A percentile compares a stretch with the other conserved stretches of the same genome.
Conservation (phyloP, 2,329 filamentous ascomycete species). For the Colletotrichum simmondsii region DNA sequence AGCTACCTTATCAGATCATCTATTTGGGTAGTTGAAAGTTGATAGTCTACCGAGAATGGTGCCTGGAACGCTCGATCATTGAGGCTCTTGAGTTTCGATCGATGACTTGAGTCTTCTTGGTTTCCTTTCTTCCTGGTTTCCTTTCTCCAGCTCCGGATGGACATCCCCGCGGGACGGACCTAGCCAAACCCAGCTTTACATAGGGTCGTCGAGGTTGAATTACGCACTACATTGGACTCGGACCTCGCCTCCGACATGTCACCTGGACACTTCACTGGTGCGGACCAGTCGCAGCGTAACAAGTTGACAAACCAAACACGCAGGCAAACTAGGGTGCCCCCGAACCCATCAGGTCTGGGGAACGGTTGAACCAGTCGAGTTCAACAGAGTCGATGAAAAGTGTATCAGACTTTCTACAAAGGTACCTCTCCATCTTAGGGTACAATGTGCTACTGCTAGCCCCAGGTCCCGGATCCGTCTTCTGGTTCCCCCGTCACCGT, state of each 20-base stretch:
- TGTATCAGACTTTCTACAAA: neutral
- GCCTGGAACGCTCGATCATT: neutral
- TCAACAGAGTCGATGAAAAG: slow-evolving; percentile 4
- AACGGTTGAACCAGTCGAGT: neutral
- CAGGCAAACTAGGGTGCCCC: slow-evolving; percentile 11
- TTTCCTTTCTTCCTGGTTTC: neutral
- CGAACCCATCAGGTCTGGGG: neutral
- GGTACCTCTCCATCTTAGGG: neutral
- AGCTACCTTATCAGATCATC: too few species aligned
- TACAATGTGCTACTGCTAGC: neutral
- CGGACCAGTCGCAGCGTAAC: slow-evolving; percentile 26
- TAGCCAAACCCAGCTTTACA: neutral
- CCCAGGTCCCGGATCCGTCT: neutral
- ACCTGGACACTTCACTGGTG: slow-evolving; percentile 25
- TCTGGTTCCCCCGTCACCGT: neutral
- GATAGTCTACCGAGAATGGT: neutral
- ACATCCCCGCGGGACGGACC: slow-evolving; percentile 6
- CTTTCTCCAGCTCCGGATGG: neutral
- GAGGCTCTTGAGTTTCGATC: neutral
- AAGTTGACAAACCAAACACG: slow-evolving; percentile 29
- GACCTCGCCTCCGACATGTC: slow-evolving; percentile 26
- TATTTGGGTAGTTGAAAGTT: too few species aligned
- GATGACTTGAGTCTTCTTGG: neutral
- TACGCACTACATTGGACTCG: slow-evolving; percentile 18
- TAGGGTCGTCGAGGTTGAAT: neutral